Base-by-base conservation (phyloP, 106 monocot species). In the Agapanthus africanus region DNA sequence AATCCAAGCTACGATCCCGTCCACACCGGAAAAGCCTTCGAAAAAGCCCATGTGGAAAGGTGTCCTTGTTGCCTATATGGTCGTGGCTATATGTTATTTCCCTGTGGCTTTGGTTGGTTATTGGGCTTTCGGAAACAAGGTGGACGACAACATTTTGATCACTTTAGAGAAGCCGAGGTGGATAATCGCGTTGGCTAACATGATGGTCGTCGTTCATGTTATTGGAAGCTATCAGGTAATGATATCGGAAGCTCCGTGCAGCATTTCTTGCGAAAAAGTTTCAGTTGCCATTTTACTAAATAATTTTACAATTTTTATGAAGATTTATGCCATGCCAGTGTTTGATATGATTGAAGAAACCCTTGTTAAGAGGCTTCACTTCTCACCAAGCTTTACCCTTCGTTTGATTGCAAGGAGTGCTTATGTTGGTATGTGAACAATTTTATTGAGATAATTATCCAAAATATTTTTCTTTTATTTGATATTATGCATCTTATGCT, bases 321-420 rank as follows among this genome's bases (percentile, higher is more conserved):
- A 83, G 87, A 67, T 88, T 23, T 84, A 81, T 47, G 83, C 84
- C 10, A 84, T 84, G 81, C 78, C 84, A 0, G 84, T 84, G 6
- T 88, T 88, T 18, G 87, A 88, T 66, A 88, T 88, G 87, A 78
- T 87, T 1, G 87, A 84, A 47, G 81, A 78, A 0, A 72, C 80
- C 0, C 66, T 84, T 11, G 70, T 83, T 40, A 88, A 88, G 72
- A 75, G 78, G 37, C 42, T 88, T 6, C 42, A 50, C 11, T 75
- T 84, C 40, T 54, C 41, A 4, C 87, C 87, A 0, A 37, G 84
- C 10, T 1, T 75, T 0, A 25, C 37, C 5, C 81, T 88, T 51
- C 87, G 87, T 30, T 59, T 88, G 46, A 54, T 84, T 34, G 57
- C 72, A 0, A 75, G 87, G 7, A 62, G 66, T 22, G 0, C 64